Base-by-base conservation (phyloP, 371 early-diverging fungal species). In the Umbelopsis sp. region DNA sequence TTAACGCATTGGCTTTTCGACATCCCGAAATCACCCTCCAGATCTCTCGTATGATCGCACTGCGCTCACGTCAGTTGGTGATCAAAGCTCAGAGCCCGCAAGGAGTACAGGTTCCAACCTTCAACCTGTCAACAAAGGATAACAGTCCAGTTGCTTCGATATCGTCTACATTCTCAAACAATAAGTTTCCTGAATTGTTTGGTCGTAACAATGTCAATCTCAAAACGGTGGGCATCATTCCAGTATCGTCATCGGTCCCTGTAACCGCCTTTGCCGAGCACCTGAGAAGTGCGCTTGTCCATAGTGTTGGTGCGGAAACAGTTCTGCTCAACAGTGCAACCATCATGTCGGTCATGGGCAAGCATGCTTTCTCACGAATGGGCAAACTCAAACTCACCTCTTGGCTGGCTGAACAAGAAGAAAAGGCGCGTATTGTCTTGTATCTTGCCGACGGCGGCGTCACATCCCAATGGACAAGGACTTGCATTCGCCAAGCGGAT, bases 401-500 rank as follows among this genome's bases (percentile, higher is more conserved):
- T 50, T 99, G 97, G 97, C 78, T 98, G 44, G 93, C 93, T 1
- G 98, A 97, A 65, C 94, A 94, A 74, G 99, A 99, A 80, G 96
- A 96, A 72, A 83, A 82, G 32, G 86, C 88, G 51, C 83, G 95
- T 4, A 88, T 97, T 67, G 93, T 98, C 1, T 77, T 99, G 24
- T 97, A 96, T 74, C 87, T 98, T 29, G 99, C 98, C 0, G 99
- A 99, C 70, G 92, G 95, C 50, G 95, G 95, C 4, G 87, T 91
- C 46, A 89, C 86, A 44, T 91, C 96, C 2, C 94, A 92, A 22
- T 99, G 99, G 99, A 98, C 97, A 4, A 92, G 94, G 68, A 90
- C 94, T 5, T 98, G 98, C 74, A 93, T 99, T 69, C 91, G 96
- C n/a, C 97, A 98, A 76, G 86, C 98, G 0, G 99, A 99, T 80